Conservation (phyloP, 257 asterid genomes). For the Haberlea rhodopensis region DNA sequence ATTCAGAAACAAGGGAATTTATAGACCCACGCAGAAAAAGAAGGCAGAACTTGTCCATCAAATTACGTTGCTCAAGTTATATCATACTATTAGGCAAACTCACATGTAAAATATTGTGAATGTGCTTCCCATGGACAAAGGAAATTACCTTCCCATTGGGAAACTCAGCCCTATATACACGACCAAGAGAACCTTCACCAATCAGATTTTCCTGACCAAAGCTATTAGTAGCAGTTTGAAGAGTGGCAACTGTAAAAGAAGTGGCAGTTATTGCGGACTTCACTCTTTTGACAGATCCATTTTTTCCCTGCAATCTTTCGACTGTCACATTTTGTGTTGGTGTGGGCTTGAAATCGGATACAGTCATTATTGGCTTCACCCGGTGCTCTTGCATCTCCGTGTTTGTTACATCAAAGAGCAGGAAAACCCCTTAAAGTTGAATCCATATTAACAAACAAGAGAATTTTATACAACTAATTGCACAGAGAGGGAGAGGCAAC, state of each 20-base stretch:
- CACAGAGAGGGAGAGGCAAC: slow-evolving; percentile 31
- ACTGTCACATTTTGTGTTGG: slow-evolving; percentile 57
- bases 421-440: slow-evolving; percentile 5
- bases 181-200: slow-evolving; percentile 98
- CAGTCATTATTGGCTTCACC: slow-evolving; percentile 44
- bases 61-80: slow-evolving; percentile 1
- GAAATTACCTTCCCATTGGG: slow-evolving; percentile 79
- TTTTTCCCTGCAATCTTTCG: slow-evolving; percentile 68
- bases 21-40: not conserved
- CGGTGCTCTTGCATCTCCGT: slow-evolving; percentile 70
- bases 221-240: slow-evolving; percentile 92
- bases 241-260: slow-evolving; percentile 78
- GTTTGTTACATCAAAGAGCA: slow-evolving; percentile 21
- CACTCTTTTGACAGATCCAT: slow-evolving; percentile 66
- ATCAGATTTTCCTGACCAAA: slow-evolving; percentile 88
- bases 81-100: not conserved
- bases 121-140: slow-evolving; percentile 11
- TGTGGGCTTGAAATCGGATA: slow-evolving; percentile 65
- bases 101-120: slow-evolving; percentile 19
- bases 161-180: slow-evolving; percentile 89
- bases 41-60: not conserved
- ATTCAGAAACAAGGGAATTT: slow-evolving; percentile 13
- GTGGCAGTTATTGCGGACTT: slow-evolving; percentile 77
- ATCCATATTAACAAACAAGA: slow-evolving; percentile 7
- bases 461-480: slow-evolving; percentile 3